Evolutionary conservation across 768 basidiomycete species (phyloP).

Genomic region (Kwoniella dejecticola): DNA sequence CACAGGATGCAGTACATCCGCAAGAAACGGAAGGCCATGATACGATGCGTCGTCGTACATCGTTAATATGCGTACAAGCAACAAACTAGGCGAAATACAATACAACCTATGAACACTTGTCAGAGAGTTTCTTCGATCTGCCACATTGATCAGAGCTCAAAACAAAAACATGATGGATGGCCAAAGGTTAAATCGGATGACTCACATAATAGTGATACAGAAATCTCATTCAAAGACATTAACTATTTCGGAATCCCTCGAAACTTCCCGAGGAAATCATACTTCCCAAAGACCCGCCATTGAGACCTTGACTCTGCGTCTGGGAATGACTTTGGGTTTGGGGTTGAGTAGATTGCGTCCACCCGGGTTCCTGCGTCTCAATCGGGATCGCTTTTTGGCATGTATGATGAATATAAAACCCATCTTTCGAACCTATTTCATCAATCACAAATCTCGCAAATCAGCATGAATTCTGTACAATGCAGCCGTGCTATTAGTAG

Average conservation of each 20-base stretch:
- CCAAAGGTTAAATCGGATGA: background rate
- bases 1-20: too few relatives aligned
- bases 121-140: background rate
- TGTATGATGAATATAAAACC: slow-evolving; percentile 15
- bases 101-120: too few relatives aligned
- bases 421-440: slow-evolving; percentile 17
- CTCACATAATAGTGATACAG: background rate
- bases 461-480: too few relatives aligned
- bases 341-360: background rate
- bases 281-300: slow-evolving; percentile 1
- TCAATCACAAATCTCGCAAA: background rate
- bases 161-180: background rate
- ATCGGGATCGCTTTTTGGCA: background rate
- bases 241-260: background rate
- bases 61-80: too few relatives aligned
- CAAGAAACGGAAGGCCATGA: too few relatives aligned
- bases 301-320: background rate
- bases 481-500: too few relatives aligned
- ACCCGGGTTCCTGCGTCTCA: background rate
- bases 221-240: too few relatives aligned
- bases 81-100: too few relatives aligned
- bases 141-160: background rate
- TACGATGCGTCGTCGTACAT: too few relatives aligned
- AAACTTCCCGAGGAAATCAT: slow-evolving; percentile 9
- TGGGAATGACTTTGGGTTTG: background rate